Conservation (phyloP, 2,329 filamentous ascomycete genomes). For the Calonectria leucothoes region DNA sequence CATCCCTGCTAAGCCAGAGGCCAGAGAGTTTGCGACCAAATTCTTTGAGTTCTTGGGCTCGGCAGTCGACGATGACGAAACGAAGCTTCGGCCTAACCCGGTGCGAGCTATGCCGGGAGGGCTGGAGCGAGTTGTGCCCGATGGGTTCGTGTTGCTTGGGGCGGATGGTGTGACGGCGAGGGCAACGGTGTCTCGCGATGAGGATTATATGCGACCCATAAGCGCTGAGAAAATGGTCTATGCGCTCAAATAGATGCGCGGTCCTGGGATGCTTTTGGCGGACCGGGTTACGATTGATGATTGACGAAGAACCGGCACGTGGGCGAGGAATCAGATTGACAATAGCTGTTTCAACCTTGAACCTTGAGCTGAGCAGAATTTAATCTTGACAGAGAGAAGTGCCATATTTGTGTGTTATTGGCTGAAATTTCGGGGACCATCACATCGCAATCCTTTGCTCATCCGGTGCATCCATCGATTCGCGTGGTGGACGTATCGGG, state of each 20-base stretch:
- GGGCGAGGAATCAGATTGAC: background rate
- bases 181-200: slow-evolving; percentile 21
- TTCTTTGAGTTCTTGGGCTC: slow-evolving; percentile 51
- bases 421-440: no score
- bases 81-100: slow-evolving; percentile 43
- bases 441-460: no score
- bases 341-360: background rate
- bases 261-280: background rate
- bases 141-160: slow-evolving; percentile 44
- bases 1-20: slow-evolving; percentile 33
- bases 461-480: no score
- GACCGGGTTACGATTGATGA: background rate
- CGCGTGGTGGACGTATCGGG: background rate
- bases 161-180: slow-evolving; percentile 38
- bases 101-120: slow-evolving; percentile 47
- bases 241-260: slow-evolving; percentile 1
- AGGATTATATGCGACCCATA: slow-evolving; percentile 51
- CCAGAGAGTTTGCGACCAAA: slow-evolving; percentile 44
- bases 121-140: slow-evolving; percentile 38
- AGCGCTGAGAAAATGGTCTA: slow-evolving; percentile 55
- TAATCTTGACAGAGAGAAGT: no score
- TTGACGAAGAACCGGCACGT: background rate
- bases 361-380: no score
- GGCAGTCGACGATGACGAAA: background rate
- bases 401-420: no score